Evolutionary conservation across 2,329 filamentous ascomycete species (phyloP).

Genomic region (Alternaria ventricosa): DNA sequence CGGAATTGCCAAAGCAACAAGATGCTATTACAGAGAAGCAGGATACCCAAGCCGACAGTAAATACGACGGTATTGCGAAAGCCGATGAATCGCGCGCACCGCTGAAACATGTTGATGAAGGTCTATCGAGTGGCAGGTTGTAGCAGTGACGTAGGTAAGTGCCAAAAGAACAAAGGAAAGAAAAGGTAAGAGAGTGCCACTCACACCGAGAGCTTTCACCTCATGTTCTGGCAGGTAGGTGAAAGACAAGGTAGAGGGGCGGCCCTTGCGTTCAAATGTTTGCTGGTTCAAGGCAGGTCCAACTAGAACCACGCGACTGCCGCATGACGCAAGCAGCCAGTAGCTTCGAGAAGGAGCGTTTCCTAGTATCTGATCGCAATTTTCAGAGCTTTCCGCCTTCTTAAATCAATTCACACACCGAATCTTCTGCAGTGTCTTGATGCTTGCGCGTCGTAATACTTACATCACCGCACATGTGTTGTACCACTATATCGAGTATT

Average conservation of each 20-base stretch:
- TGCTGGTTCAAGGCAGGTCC: not conserved
- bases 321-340: not conserved
- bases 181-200: not conserved
- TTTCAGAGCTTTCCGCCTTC: not conserved
- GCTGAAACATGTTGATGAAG: not conserved
- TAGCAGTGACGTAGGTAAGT: not conserved
- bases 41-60: slow-evolving; percentile 61
- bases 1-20: slow-evolving; percentile 14
- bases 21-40: slow-evolving; percentile 65
- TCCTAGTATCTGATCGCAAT: too few relatives aligned
- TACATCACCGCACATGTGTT: not conserved
- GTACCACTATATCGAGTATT: not conserved
- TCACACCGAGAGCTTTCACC: not conserved
- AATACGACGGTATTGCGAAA: slow-evolving; percentile 63
- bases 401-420: not conserved
- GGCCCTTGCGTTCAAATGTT: not conserved
- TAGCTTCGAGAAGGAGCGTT: not conserved
- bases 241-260: not conserved
- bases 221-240: not conserved
- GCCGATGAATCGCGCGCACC: not conserved
- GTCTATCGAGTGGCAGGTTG: not conserved
- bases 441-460: not conserved
- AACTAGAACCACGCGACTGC: not conserved
- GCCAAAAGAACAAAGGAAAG: not conserved
- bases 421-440: not conserved